These are phyloP conservation scores for Chrysoporthe cubensis DNA, from an alignment of 2,329 filamentous ascomycete species.

Conservation along the genomic window DNA sequence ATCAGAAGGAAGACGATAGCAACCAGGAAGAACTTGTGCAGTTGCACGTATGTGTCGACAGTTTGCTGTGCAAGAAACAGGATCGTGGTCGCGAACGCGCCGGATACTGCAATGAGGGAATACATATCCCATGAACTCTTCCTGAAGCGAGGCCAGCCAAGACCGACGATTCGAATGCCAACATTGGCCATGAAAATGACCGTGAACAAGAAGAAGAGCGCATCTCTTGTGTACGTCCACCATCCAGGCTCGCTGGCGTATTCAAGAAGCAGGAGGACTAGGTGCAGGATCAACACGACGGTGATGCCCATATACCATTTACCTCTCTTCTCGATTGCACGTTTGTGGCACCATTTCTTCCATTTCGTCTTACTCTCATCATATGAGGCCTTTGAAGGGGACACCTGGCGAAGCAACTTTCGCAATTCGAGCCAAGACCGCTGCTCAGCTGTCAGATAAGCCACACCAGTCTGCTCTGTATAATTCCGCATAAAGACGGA, in stretches of 20 bases:
- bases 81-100: conserved; percentile 81
- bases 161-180: conserved; percentile 78
- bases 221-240: conserved; percentile 75
- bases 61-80: conserved; percentile 67
- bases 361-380: conserved; percentile 75
- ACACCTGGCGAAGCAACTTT: conserved; percentile 89
- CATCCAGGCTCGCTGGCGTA: conserved; percentile 74
- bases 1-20: conserved; percentile 89
- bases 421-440: conserved; percentile 94
- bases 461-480: conserved; percentile 96
- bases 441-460: conserved; percentile 93
- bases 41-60: conserved; percentile 69
- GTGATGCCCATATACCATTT: conserved; percentile 89
- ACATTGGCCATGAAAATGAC: conserved; percentile 84
- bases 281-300: conserved; percentile 76
- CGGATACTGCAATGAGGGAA: conserved; percentile 77
- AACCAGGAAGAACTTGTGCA: conserved; percentile 94
- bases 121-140: conserved; percentile 96
- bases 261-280: conserved; percentile 82
- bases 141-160: conserved; percentile 90
- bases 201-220: conserved; percentile 80
- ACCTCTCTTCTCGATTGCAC: conserved; percentile 91
- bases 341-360: conserved; percentile 93
- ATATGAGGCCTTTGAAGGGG: conserved; percentile 89
- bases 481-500: conserved; percentile 99